A percentile compares a stretch with the other conserved stretches of the same genome.
These are phyloP conservation scores for Teratosphaeria epicoccoides DNA, from an alignment of 2,329 filamentous ascomycete species.

Conservation along the genomic window DNA sequence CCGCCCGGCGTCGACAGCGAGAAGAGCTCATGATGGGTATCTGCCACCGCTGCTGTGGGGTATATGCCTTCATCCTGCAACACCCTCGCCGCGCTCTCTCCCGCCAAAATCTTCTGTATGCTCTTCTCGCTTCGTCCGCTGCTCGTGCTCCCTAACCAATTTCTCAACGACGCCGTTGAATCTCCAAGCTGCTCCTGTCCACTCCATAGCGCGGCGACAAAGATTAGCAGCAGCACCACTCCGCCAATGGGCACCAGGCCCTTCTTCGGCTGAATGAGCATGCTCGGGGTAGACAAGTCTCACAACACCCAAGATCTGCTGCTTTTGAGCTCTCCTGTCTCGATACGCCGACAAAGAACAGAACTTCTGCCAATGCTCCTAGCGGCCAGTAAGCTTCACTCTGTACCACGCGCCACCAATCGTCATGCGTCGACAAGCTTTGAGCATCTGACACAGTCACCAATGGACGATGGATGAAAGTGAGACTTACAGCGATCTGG, in stretches of 20 bases:
- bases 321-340: neutral
- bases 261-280: conserved; percentile 3
- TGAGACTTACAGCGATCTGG: too few relatives aligned
- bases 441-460: neutral
- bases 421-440: neutral
- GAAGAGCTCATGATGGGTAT: conserved; percentile 27
- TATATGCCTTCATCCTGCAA: neutral
- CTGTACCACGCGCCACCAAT: neutral
- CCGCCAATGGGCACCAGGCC: conserved; percentile 1
- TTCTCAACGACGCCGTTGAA: neutral
- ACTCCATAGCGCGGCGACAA: neutral
- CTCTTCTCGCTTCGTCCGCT: neutral
- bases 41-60: neutral
- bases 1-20: conserved; percentile 38
- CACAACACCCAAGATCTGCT: neutral
- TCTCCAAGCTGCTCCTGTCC: neutral
- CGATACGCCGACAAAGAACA: neutral
- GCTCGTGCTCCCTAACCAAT: neutral
- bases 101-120: neutral
- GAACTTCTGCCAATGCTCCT: neutral
- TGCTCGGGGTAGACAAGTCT: neutral
- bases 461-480: neutral
- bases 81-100: neutral
- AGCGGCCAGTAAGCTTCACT: neutral
- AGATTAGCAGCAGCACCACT: neutral